Evolutionary conservation across 2,329 filamentous ascomycete genomes (phyloP), one percentile per base, ranked within the genome.

Genomic region (Gaeumannomyces sp.): DNA sequence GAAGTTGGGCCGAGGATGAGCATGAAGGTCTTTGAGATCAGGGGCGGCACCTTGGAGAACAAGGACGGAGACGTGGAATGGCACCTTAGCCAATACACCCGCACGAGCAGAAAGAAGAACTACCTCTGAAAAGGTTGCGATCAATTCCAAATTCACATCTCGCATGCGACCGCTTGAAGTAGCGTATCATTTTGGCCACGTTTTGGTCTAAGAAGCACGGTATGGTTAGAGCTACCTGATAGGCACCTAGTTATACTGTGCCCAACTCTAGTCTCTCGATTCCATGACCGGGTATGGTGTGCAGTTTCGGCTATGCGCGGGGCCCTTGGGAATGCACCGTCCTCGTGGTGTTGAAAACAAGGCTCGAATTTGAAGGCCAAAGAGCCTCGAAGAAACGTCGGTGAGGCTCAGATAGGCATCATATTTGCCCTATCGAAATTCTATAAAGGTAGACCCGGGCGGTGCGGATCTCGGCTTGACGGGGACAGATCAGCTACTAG

Each of bases 31-130:
- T 99, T 98, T 73, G 92, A 98, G 79, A 97, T 99, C 67, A 85
- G 93, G 60, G 89, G 89, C 64, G 94, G 95, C 22, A 96, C 94
- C 4, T 80, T 97, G 66, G 95, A 98, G 74, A 96, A 93, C 73
- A 96, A 96, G 76, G 91, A 96, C 70, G 94, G 94, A 4, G 95
- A 99, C 77, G 88, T 96, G 5, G 95, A 99, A 78, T 99, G 95
- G 95, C 90, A 95, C 68, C 82, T 99, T 68, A 96, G 92, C 67
- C 94, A 97, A 74, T 99, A 97, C 76, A 99, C 94, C 11, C 84
- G 95, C 70, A 98, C 94, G 19, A 89, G 90, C 71, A 88, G 88
- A 78, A 98, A 98, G 86, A 97, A 97, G 87, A 92, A 96, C 73
- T 97, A 96, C 74, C 83, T 97, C 64, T 97, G 78, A 87, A 33